Conservation (phyloP, 176 grass and related monocot genomes). For the Leersia perrieri region DNA sequence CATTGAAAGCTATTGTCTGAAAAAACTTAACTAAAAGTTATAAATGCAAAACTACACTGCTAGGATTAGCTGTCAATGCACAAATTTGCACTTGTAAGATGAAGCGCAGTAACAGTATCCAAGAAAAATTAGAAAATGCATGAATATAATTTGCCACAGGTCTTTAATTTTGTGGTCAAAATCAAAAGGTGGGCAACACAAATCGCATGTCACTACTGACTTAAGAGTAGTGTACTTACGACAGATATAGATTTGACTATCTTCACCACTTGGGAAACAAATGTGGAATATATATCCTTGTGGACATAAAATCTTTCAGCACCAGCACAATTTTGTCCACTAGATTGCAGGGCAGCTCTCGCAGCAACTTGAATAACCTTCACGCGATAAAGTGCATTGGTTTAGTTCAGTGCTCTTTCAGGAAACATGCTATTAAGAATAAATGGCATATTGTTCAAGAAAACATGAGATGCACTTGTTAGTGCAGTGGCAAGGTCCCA, state of each 20-base stretch:
- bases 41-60: constrained; percentile 18
- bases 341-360: constrained; percentile 90
- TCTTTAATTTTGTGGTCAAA: background rate
- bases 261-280: constrained; percentile 78
- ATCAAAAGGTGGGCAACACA: constrained; percentile 17
- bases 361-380: constrained; percentile 99
- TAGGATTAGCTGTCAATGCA: background rate
- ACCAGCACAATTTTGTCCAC: constrained; percentile 94
- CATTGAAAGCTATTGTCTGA: background rate
- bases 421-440: background rate
- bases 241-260: constrained; percentile 94
- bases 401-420: constrained; percentile 17
- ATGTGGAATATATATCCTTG: constrained; percentile 70
- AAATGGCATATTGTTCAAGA: constrained; percentile 5
- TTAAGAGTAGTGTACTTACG: constrained; percentile 60
- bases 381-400: constrained; percentile 6
- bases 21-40: background rate
- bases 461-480: too few species aligned
- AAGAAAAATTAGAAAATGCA: background rate
- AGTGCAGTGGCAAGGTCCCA: too few species aligned
- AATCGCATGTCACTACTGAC: background rate
- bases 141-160: constrained; percentile 16
- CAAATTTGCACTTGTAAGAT: background rate
- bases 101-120: background rate
- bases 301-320: constrained; percentile 99